phyloP scores from a whole-genome alignment of 208 protist species.

The Leptomonas seymouri region DNA sequence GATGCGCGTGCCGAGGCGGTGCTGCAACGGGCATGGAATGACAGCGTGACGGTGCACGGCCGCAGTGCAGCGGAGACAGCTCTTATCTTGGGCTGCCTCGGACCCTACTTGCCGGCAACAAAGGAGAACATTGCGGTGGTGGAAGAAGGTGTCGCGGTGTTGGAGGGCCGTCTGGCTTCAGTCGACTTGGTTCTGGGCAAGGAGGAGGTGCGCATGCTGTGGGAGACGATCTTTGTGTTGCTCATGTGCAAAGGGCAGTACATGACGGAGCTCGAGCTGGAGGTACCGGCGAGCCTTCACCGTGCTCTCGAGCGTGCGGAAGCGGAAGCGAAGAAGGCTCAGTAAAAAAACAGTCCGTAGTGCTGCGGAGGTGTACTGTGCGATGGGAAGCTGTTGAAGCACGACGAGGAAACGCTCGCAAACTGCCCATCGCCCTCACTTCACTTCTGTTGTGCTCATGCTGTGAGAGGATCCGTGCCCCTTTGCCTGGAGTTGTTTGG shows the following conservation, averaged over 20 bases:
- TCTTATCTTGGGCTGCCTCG: slow-evolving; percentile 75
- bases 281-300: slow-evolving; percentile 35
- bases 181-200: slow-evolving; percentile 64
- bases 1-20: slow-evolving; percentile 52
- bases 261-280: slow-evolving; percentile 51
- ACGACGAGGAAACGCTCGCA: too few species aligned
- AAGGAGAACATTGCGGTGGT: slow-evolving; percentile 33
- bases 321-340: slow-evolving; percentile 19
- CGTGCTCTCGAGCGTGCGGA: slow-evolving; percentile 17
- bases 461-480: too few species aligned
- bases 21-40: slow-evolving; percentile 49
- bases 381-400: too few species aligned
- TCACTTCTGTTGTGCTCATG: too few species aligned
- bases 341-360: slow-evolving; percentile 20
- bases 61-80: slow-evolving; percentile 56
- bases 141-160: slow-evolving; percentile 27
- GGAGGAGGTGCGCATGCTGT: slow-evolving; percentile 80
- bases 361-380: too few species aligned
- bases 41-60: slow-evolving; percentile 49
- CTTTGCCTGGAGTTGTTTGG: too few species aligned
- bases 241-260: slow-evolving; percentile 77
- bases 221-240: slow-evolving; percentile 78
- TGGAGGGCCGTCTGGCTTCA: slow-evolving; percentile 53
- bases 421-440: too few species aligned
- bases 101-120: slow-evolving; percentile 59